phyloP scores from a whole-genome alignment of 495 filamentous ascomycete genomes.

The Penicillium psychrofluorescens region DNA sequence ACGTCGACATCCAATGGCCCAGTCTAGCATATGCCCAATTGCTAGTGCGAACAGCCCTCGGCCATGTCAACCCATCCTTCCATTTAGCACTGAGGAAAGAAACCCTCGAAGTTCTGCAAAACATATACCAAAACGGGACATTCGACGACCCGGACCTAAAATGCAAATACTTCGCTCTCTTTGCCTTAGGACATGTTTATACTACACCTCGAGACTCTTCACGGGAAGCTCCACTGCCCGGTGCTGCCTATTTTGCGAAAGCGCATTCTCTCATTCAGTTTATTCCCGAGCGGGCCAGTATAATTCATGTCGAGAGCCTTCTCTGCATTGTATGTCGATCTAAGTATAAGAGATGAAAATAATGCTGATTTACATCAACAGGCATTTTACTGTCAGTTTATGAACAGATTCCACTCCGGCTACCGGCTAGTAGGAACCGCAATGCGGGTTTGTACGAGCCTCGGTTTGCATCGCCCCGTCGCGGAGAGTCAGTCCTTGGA shows the following conservation, averaged over 20 bases:
- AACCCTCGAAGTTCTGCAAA: conserved; percentile 25
- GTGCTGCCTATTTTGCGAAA: conserved; percentile 27
- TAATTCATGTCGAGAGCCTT: conserved; percentile 29
- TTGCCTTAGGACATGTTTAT: conserved; percentile 29
- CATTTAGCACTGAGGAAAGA: conserved; percentile 26
- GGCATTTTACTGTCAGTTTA: conserved; percentile 31
- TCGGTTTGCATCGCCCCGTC: conserved; percentile 34
- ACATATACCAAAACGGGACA: conserved; percentile 22
- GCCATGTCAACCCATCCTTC: conserved; percentile 24
- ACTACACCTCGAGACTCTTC: conserved; percentile 16
- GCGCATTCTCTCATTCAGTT: conserved; percentile 25
- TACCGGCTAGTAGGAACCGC: conserved; percentile 29
- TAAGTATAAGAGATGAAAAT: neutral
- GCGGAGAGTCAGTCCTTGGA: conserved; percentile 27
- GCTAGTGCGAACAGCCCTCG: conserved; percentile 28
- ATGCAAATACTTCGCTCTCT: conserved; percentile 33
- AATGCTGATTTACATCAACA: neutral
- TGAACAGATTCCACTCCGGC: conserved; percentile 32
- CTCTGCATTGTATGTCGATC: conserved; percentile 23
- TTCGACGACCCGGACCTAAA: conserved; percentile 23
- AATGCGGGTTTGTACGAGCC: conserved; percentile 23
- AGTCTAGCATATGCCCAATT: conserved; percentile 23
- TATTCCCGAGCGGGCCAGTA: conserved; percentile 27
- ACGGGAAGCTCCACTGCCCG: conserved; percentile 19
- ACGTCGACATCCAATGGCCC: conserved; percentile 22